Base-by-base conservation (phyloP, 805 yeast genomes). In the Saccharomycopsis fermentans region DNA sequence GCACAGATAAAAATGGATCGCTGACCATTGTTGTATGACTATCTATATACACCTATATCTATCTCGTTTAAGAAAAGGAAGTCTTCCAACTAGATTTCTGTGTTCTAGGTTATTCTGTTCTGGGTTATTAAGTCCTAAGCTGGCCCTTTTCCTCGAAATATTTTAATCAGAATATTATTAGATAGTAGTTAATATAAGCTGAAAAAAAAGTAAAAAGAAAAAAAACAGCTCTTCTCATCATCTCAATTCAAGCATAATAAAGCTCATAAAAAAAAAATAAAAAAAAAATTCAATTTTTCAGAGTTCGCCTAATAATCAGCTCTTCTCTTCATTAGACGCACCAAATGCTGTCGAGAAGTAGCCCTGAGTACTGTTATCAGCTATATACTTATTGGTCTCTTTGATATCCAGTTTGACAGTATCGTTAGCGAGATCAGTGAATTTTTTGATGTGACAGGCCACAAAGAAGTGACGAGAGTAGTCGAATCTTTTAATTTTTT, bases 1-100 rank as follows among this genome's bases (percentile, higher is more conserved):
- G 86, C 65, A 82, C 87, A 17, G 81, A 74, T 63, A 83, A 78
- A 68, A 83, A 83, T 6, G 86, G 80, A 69, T 83, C 87, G 58
- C 78, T 78, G n/a, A 52, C 39, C 84, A 81, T 72, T 14, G 36
- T 64, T n/a, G n/a, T 37, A 37, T 37, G n/a, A 9, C 2, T 43
- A 43, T 12, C 21, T 27, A 9, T 43, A 43, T 12, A 43, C 8
- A 27, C 8, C 4, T 27, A 27, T 27, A 27, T 27, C 4, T 40
- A 17, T 40, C 12, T 43, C 50, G 9, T 21, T 9, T 24, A 21
- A 6, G 24, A 43, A 9, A 21, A 43, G 4, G 26, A 6, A 24
- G 17, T n/a, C n/a, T n/a, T n/a, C n/a, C n/a, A n/a, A n/a, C n/a
- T n/a, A n/a, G n/a, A n/a, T n/a, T n/a, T n/a, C n/a, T n/a, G n/a